phyloP scores from a whole-genome alignment of 768 basidiomycete genomes.

The Russula abietina region DNA sequence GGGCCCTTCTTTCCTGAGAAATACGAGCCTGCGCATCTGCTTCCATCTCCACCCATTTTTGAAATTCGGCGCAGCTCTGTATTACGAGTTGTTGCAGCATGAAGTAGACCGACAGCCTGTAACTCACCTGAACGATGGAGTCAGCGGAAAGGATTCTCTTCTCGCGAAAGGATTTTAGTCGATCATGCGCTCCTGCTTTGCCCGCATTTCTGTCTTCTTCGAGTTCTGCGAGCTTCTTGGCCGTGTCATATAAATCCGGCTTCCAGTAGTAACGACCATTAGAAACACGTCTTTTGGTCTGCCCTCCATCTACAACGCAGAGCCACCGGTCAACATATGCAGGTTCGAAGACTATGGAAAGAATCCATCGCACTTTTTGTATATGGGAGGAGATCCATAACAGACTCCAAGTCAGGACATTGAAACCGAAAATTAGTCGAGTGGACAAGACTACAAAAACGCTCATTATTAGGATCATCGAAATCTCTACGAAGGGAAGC shows the following conservation, averaged over 20 bases:
- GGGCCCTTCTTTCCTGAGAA: neutral
- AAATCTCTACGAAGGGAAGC: neutral
- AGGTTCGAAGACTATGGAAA: no score
- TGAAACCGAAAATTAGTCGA: slow-evolving; percentile 8
- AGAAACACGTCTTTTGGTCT: slow-evolving; percentile 16
- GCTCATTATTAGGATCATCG: neutral
- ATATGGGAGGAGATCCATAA: slow-evolving; percentile 21
- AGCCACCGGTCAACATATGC: neutral
- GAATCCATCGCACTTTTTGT: slow-evolving; percentile 11
- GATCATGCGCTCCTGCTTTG: slow-evolving; percentile 12
- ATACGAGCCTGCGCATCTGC: neutral
- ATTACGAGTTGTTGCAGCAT: neutral
- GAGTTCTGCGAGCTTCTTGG: slow-evolving; percentile 4
- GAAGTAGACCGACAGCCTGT: neutral
- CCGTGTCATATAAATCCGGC: slow-evolving; percentile 17
- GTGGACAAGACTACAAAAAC: slow-evolving; percentile 10
- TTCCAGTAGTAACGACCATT: slow-evolving; percentile 20
- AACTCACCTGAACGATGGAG: slow-evolving; percentile 10
- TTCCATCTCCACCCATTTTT: slow-evolving; percentile 13
- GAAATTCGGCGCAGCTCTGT: slow-evolving; percentile 14
- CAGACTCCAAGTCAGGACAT: slow-evolving; percentile 19
- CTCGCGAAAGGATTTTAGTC: slow-evolving; percentile 14
- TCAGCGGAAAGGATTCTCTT: slow-evolving; percentile 16
- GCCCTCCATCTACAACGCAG: slow-evolving; percentile 18
- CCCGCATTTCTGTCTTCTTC: slow-evolving; percentile 10